These are phyloP conservation scores for Paramecium caudatum DNA, from an alignment of 73 alveolate genomes.

Conservation along the genomic window DNA sequence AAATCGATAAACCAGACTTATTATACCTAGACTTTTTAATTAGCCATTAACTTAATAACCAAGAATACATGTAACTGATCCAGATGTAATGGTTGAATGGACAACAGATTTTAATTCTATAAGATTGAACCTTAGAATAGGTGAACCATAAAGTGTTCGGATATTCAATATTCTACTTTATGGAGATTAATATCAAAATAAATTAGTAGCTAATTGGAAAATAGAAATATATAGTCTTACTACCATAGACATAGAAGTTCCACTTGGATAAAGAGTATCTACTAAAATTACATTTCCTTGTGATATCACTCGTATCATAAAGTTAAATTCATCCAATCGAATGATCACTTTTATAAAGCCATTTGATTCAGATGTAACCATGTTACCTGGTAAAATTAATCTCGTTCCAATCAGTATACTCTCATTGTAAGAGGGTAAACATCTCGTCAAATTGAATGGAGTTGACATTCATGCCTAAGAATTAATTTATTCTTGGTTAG, in stretches of 20 bases:
- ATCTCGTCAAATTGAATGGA: background rate
- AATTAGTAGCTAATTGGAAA: slow-evolving; percentile 70
- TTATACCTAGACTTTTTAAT: slow-evolving; percentile 59
- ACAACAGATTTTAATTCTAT: slow-evolving; percentile 58
- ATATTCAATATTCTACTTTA: slow-evolving; percentile 59
- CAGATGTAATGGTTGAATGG: slow-evolving; percentile 69
- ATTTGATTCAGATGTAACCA: background rate
- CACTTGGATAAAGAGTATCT: slow-evolving; percentile 30
- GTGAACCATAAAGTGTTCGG: slow-evolving; percentile 53
- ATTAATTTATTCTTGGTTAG: slow-evolving; percentile 49
- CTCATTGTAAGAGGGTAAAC: slow-evolving; percentile 4
- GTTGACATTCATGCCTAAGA: slow-evolving; percentile 48
- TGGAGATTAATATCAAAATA: slow-evolving; percentile 41
- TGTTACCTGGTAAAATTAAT: slow-evolving; percentile 63
- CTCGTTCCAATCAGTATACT: slow-evolving; percentile 4
- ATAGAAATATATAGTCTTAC: slow-evolving; percentile 71
- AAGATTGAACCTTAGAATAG: slow-evolving; percentile 64
- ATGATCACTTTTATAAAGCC: background rate
- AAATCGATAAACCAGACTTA: slow-evolving; percentile 66
- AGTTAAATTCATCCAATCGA: background rate
- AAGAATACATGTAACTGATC: slow-evolving; percentile 37
- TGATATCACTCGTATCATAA: slow-evolving; percentile 33
- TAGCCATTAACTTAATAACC: slow-evolving; percentile 34
- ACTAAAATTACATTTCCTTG: slow-evolving; percentile 59
- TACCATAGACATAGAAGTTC: slow-evolving; percentile 49